phyloP scores from a whole-genome alignment of 495 filamentous ascomycete species.

The Tuber indicum region DNA sequence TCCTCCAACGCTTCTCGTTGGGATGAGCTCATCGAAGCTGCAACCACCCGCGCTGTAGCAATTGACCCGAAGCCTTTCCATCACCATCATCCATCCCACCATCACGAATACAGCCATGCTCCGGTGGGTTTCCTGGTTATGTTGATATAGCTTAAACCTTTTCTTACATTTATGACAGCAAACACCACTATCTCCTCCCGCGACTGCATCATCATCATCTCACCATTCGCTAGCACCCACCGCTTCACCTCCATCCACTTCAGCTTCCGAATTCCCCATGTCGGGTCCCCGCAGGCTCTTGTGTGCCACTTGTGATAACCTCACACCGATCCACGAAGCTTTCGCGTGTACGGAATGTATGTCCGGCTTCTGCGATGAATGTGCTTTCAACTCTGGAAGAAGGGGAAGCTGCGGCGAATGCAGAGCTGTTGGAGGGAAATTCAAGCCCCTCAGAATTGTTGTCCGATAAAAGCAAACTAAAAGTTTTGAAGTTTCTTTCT shows the following conservation, averaged over 20 bases:
- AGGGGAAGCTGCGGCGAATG: slow-evolving; percentile 38
- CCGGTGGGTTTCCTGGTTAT: slow-evolving; percentile 31
- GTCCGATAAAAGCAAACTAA: slow-evolving; percentile 29
- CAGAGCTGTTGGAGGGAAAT: slow-evolving; percentile 38
- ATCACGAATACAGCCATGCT: slow-evolving; percentile 31
- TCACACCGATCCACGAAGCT: slow-evolving; percentile 27
- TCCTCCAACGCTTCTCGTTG: slow-evolving; percentile 37
- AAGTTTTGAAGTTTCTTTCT: not conserved
- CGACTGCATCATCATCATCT: slow-evolving; percentile 32
- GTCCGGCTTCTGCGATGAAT: slow-evolving; percentile 39
- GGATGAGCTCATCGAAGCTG: slow-evolving; percentile 41
- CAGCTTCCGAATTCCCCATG: slow-evolving; percentile 28
- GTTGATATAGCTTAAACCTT: slow-evolving; percentile 25
- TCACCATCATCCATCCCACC: slow-evolving; percentile 24
- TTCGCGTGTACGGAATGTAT: slow-evolving; percentile 41
- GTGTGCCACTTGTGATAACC: slow-evolving; percentile 34
- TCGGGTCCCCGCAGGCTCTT: slow-evolving; percentile 25
- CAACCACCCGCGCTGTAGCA: slow-evolving; percentile 37
- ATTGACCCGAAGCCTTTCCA: slow-evolving; percentile 28
- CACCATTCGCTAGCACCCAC: slow-evolving; percentile 22
- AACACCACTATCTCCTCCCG: slow-evolving; percentile 32
- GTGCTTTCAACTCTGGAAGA: slow-evolving; percentile 32
- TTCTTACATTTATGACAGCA: slow-evolving; percentile 37
- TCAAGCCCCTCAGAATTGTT: slow-evolving; percentile 40
- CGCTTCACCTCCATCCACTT: slow-evolving; percentile 28